Conservation (phyloP, 2,329 filamentous ascomycete species). For the Pseudogymnoascus sp. region DNA sequence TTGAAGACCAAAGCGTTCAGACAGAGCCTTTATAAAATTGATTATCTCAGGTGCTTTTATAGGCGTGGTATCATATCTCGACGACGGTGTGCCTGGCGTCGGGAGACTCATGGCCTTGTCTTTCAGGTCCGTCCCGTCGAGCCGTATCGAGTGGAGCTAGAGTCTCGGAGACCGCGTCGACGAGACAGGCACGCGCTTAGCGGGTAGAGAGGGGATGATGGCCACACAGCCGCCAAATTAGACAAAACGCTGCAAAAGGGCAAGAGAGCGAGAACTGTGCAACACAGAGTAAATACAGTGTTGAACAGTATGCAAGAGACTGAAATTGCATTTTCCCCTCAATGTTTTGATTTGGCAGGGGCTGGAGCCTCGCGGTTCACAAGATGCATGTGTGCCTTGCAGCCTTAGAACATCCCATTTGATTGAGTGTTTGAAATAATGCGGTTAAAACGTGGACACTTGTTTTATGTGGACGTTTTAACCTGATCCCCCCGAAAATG, state of each 20-base stretch:
- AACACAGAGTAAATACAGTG: not conserved
- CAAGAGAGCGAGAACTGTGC: not conserved
- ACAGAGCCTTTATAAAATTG: not conserved
- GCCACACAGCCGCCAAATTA: not conserved
- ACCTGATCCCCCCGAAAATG: not conserved
- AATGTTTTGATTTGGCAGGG: not conserved
- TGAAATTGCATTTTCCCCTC: not conserved
- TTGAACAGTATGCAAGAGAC: not conserved
- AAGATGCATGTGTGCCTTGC: not conserved
- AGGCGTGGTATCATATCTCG: not conserved
- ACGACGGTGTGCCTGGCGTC: slow-evolving; percentile 1
- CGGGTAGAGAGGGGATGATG: not conserved
- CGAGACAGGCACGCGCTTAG: not conserved
- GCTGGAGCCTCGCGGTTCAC: not conserved
- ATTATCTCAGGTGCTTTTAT: not conserved
- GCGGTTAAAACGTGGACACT: not conserved
- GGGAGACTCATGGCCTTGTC: slow-evolving; percentile 7
- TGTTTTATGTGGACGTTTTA: not conserved
- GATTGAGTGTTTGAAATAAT: too few relatives aligned
- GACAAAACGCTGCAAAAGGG: not conserved
- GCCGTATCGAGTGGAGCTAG: not conserved
- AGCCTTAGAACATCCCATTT: not conserved
- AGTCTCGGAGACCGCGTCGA: not conserved
- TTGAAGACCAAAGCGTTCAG: not conserved
- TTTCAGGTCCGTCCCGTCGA: not conserved